phyloP scores from a whole-genome alignment of 805 yeast species.

The Wickerhamiella dianesei region DNA sequence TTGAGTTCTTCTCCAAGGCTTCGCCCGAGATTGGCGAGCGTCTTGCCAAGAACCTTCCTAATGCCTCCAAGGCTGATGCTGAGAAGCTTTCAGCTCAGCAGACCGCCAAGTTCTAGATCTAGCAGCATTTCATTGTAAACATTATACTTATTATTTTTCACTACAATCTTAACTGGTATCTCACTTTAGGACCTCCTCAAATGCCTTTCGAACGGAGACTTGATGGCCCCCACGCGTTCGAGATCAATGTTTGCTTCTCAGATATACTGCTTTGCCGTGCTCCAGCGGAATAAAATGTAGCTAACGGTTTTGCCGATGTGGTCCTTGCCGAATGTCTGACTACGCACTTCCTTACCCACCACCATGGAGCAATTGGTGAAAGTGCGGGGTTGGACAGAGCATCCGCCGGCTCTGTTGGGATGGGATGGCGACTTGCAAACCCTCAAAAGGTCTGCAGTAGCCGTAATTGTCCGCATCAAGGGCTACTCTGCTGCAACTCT shows the following conservation, averaged over 20 bases:
- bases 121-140: neutral
- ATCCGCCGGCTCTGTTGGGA: neutral
- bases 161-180: no score
- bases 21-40: slow-evolving; percentile 51
- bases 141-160: no score
- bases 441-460: neutral
- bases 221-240: no score
- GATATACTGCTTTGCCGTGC: no score
- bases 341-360: neutral
- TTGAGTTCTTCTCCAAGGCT: slow-evolving; percentile 64
- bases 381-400: neutral
- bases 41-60: slow-evolving; percentile 24
- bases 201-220: no score
- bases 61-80: neutral
- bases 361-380: neutral
- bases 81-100: neutral
- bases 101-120: neutral
- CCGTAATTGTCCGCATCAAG: neutral
- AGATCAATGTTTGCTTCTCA: no score
- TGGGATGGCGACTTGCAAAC: neutral
- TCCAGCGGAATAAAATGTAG: no score
- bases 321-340: no score
- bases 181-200: no score
- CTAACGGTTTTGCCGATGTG: no score
- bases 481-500: slow-evolving; percentile 1